Percentiles rank a stretch among this genome's conserved stretches.
phyloP scores from a whole-genome alignment of 2,329 filamentous ascomycete genomes.

The Pyrenophora tritici-repentis region DNA sequence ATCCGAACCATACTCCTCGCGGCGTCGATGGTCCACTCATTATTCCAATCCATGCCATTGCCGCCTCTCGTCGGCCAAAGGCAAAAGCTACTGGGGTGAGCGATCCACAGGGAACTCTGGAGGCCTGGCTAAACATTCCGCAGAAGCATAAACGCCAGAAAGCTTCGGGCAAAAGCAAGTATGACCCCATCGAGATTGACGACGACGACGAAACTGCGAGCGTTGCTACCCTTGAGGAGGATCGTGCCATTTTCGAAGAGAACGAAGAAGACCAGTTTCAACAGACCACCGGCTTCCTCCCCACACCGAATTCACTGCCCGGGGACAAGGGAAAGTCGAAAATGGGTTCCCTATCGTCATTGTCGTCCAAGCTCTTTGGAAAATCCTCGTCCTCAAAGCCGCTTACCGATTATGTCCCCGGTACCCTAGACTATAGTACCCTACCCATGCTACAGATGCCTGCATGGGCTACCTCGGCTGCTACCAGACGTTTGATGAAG shows the following conservation, averaged over 20 bases:
- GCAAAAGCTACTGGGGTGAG: constrained; percentile 22
- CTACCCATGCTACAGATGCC: constrained; percentile 71
- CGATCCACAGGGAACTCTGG: neutral
- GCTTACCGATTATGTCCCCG: constrained; percentile 69
- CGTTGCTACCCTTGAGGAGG: constrained; percentile 57
- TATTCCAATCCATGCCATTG: constrained; percentile 60
- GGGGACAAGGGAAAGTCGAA: constrained; percentile 37
- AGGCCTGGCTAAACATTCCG: constrained; percentile 8
- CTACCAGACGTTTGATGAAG: constrained; percentile 66
- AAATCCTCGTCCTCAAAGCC: constrained; percentile 27
- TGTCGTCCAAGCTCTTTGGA: constrained; percentile 27
- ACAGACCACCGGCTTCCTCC: constrained; percentile 19
- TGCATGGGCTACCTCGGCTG: constrained; percentile 64
- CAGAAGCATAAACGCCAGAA: constrained; percentile 37
- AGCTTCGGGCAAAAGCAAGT: constrained; percentile 31
- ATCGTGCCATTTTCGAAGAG: constrained; percentile 50
- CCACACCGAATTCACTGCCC: constrained; percentile 32
- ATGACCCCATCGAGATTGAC: constrained; percentile 47
- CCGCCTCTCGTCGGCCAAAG: constrained; percentile 50
- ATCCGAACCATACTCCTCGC: constrained; percentile 47
- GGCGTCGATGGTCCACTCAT: constrained; percentile 51
- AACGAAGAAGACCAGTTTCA: constrained; percentile 14
- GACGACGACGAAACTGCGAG: constrained; percentile 51
- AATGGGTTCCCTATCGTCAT: constrained; percentile 24
- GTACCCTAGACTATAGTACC: constrained; percentile 63